These are phyloP conservation scores for Linum usitatissimum DNA, from an alignment of 345 rosid species.

Conservation along the genomic window DNA sequence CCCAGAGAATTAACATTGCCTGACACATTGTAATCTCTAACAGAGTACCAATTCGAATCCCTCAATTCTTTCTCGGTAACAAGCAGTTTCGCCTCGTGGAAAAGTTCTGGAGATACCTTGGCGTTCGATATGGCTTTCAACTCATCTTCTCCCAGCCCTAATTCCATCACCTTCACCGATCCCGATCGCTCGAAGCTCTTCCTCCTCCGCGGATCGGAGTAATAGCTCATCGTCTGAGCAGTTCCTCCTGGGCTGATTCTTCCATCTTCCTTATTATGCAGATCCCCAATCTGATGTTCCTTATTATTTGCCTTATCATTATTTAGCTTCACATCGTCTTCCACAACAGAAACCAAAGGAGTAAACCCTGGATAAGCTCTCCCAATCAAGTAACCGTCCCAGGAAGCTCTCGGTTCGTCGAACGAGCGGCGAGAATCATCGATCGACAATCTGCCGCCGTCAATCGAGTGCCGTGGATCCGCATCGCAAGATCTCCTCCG, in stretches of 20 bases:
- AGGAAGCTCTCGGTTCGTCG: constrained; percentile 71
- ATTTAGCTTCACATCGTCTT: constrained; percentile 43
- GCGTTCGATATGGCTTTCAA: constrained; percentile 19
- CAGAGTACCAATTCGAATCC: constrained; percentile 32
- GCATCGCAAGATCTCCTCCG: constrained; percentile 50
- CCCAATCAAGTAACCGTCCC: constrained; percentile 65
- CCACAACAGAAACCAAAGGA: constrained; percentile 40
- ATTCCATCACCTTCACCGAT: constrained; percentile 13
- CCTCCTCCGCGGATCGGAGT: constrained; percentile 18
- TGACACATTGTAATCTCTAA: constrained; percentile 5
- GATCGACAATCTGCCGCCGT: constrained; percentile 19
- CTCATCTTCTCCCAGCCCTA: constrained; percentile 24
- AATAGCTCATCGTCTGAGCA: constrained; percentile 23
- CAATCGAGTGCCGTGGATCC: constrained; percentile 31
- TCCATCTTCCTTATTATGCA: constrained; percentile 23
- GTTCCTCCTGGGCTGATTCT: constrained; percentile 24
- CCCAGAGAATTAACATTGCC: constrained; percentile 6
- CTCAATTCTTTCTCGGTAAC: constrained; percentile 46
- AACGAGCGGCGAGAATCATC: constrained; percentile 40
- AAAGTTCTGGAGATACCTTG: constrained; percentile 34
- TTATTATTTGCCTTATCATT: constrained; percentile 14
- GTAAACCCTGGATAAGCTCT: constrained; percentile 35
- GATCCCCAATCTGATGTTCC: constrained; percentile 9
- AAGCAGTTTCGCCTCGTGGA: constrained; percentile 40
- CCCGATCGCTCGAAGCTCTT: constrained; percentile 22